Evolutionary conservation across 176 grass and related monocot species (phyloP).

Genomic region (Tuctoria greenei): DNA sequence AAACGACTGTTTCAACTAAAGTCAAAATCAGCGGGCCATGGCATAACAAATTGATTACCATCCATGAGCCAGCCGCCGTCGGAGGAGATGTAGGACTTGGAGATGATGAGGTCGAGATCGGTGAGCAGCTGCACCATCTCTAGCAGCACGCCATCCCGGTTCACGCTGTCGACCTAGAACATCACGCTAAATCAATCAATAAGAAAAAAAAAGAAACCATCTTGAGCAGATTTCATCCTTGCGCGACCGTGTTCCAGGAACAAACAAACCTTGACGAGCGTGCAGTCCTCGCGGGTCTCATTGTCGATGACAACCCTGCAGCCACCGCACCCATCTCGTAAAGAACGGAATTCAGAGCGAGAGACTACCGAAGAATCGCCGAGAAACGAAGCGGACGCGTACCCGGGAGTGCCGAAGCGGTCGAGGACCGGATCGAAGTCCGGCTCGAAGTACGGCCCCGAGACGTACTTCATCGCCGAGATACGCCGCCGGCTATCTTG

Average conservation of each 20-base stretch:
- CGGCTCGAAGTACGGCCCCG: constrained; percentile 75
- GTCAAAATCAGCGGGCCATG: not conserved
- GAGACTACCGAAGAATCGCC: not conserved
- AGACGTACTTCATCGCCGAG: constrained; percentile 52
- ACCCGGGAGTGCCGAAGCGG: constrained; percentile 52
- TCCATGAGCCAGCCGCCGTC: constrained; percentile 90
- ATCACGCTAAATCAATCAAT: not conserved
- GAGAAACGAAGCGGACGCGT: not conserved
- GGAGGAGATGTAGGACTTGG: constrained; percentile 85
- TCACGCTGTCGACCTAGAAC: constrained; percentile 66
- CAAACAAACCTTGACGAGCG: constrained; percentile 62
- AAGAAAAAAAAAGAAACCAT: not conserved
- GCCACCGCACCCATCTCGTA: not conserved
- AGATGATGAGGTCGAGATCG: constrained; percentile 84
- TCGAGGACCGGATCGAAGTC: constrained; percentile 67
- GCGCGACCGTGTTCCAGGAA: not conserved
- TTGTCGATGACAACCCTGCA: constrained; percentile 77
- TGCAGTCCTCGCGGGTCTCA: constrained; percentile 67
- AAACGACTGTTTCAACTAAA: not conserved
- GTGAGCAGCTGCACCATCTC: constrained; percentile 87
- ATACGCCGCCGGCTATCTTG: constrained; percentile 2
- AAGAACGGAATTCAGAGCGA: not conserved
- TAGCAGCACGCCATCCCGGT: constrained; percentile 70
- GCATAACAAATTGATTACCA: constrained; percentile 16
- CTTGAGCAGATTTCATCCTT: not conserved